Base-by-base conservation (phyloP, 331 rosid species). In the Rosa hybrid region DNA sequence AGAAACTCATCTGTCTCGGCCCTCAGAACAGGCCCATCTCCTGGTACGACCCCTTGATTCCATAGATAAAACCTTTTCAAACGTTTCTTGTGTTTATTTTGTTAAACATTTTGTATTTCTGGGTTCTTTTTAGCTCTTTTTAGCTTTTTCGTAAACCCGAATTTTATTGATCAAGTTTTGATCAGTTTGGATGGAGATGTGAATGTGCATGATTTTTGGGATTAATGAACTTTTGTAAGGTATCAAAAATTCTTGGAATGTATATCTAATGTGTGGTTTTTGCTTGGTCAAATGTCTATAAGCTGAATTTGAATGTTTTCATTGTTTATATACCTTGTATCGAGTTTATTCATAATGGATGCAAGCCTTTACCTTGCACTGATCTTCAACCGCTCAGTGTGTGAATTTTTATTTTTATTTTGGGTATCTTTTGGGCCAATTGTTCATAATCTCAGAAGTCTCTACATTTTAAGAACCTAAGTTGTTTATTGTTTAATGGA, bases 21-120 rank as follows among this genome's bases (percentile, higher is more conserved):
- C 51, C 75, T 76, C 12, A 77, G 85, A 85, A 87, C 92, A 11
- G 78, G 79, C 59, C 73, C 89, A 64, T 78, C 90, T 81, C 84
- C 92, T 79, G 88, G 96, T 89, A 71, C 41, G 1, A 7, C 5
- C 51, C 65, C 65, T 6, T 18, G 3, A 18, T 38, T 65, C 39
- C 39, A 34, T 34, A 34, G 39, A 34, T 34, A 34, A 34, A 34
- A 10, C 6, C n/a, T 78, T 11, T 25, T 10, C 38, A 49, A 49
- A 49, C 38, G 8, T 9, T 7, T 42, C 64, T 4, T 16, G 1
- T 34, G 46, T 57, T 9, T 21, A 72, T 68, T 25, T 48, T 62
- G 20, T 54, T 57, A 42, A 1, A 3, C 53, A 14, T 49, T 72
- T 82, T 45, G n/a, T 54, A 63, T 56, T n/a, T 14, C 34, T 34